Evolutionary conservation across 139 green algal genomes (phyloP).

Genomic region (Desmodesmus armatus): DNA sequence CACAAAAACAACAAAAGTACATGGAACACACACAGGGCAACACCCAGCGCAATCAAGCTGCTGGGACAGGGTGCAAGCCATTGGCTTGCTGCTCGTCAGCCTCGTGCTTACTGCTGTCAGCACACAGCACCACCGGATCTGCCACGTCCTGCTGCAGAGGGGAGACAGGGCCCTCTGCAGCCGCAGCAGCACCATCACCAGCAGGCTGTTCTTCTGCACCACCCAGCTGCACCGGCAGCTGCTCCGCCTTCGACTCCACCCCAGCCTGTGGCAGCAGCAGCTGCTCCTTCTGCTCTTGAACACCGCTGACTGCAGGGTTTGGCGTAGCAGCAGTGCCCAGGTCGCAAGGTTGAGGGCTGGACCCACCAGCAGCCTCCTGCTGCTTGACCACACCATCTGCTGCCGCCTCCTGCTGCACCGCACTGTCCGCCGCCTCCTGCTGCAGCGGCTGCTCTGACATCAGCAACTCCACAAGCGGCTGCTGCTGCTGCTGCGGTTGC

Average conservation of each 20-base stretch:
- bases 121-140: no score
- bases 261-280: background rate
- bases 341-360: no score
- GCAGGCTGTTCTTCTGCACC: background rate
- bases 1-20: no score
- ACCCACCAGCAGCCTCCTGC: background rate
- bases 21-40: no score
- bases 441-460: constrained; percentile 9
- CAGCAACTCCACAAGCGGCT: background rate
- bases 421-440: background rate
- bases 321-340: background rate
- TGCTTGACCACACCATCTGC: background rate
- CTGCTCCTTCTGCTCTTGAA: constrained; percentile 2
- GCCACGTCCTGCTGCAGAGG: background rate
- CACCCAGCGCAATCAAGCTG: no score
- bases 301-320: background rate
- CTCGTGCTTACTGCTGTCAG: no score
- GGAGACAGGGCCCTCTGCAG: background rate
- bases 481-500: constrained; percentile 10
- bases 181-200: background rate
- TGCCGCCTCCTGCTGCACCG: background rate
- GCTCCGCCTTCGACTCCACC: background rate
- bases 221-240: background rate
- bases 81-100: no score
- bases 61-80: no score